Percentiles rank a stretch among this genome's conserved stretches.
These are phyloP conservation scores for Anisodus tanguticus DNA, from an alignment of 257 asterid genomes.

Conservation along the genomic window DNA sequence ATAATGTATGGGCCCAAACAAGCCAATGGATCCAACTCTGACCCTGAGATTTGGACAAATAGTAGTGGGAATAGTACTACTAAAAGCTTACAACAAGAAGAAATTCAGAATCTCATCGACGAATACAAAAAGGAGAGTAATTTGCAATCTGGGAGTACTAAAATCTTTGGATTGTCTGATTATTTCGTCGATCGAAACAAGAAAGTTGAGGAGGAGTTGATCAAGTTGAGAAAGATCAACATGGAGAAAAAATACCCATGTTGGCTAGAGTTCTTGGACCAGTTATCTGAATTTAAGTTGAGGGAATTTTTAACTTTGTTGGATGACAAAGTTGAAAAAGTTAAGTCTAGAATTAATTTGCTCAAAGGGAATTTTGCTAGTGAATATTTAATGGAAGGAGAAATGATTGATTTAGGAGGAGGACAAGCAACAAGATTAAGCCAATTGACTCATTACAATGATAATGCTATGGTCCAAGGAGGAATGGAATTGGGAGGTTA, in stretches of 20 bases:
- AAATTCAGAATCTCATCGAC: conserved; percentile 47
- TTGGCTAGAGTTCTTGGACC: conserved; percentile 34
- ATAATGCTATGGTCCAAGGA: conserved; percentile 22
- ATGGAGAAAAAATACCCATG: conserved; percentile 57
- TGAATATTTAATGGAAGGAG: conserved; percentile 5
- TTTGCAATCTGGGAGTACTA: conserved; percentile 42
- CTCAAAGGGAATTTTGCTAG: neutral
- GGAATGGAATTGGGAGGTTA: neutral
- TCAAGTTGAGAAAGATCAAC: conserved; percentile 43
- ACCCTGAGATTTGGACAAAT: conserved; percentile 64
- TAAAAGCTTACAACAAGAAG: conserved; percentile 23
- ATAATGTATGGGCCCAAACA: conserved; percentile 61
- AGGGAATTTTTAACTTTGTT: conserved; percentile 40
- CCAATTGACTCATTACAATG: neutral
- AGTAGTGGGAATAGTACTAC: neutral
- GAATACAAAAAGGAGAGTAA: conserved; percentile 48
- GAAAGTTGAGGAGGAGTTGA: conserved; percentile 55
- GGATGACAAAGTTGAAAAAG: conserved; percentile 31
- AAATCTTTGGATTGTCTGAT: conserved; percentile 49
- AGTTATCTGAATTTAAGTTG: conserved; percentile 41
- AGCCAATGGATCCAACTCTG: conserved; percentile 21
- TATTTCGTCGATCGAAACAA: conserved; percentile 52
- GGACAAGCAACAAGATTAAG: neutral
- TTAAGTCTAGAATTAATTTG: conserved; percentile 13
- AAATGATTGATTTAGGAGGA: neutral